Evolutionary conservation across 495 filamentous ascomycete genomes (phyloP), one percentile per base, ranked within the genome.

Genomic region (Tuber umbilicatum): DNA sequence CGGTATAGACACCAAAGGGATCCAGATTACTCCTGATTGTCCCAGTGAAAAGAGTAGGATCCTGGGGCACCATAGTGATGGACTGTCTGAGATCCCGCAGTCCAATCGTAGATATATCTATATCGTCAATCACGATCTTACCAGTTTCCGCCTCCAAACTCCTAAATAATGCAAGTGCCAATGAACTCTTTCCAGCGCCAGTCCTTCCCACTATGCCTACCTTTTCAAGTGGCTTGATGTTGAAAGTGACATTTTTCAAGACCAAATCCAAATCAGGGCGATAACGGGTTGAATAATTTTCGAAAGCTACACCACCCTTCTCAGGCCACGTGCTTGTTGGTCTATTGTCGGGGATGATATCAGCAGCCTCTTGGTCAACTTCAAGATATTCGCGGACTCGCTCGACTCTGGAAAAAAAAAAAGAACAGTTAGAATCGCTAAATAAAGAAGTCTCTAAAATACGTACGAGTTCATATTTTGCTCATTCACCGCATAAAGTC

Each of bases 31-130:
- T 94, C 60, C 96, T 89, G 78, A 99, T 92, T 1, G 95, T 99
- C 72, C 96, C 96, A 5, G 92, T 95, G 84, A 99, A 99, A 2
- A 99, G 87, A 0, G 96, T 99, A 5, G 96, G 96, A 80, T 99
- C 96, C 85, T 99, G 96, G 40, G 96, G 96, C 37, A 99, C 96
- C 81, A 99, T 98, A 3, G 96, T 97, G 81, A 99, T 96, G 12
- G 91, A 89, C 84, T 97, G 92, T 67, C 96, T 90, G 75, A 99
- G 87, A 84, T 98, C 94, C 70, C 91, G 91, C 39, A 98, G 87
- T 10, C 96, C 96, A 78, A 98, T 97, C 70, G 85, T 84, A 67
- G 92, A 89, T 80, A 97, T 93, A 81, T 98, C 93, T 38, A 99
- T 86, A 70, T 89, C 92, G 78, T 99, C 96, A 72, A 99, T 93